Evolutionary conservation across 352 stramenopile species (phyloP).

Genomic region (Phytophthora tentaculata): DNA sequence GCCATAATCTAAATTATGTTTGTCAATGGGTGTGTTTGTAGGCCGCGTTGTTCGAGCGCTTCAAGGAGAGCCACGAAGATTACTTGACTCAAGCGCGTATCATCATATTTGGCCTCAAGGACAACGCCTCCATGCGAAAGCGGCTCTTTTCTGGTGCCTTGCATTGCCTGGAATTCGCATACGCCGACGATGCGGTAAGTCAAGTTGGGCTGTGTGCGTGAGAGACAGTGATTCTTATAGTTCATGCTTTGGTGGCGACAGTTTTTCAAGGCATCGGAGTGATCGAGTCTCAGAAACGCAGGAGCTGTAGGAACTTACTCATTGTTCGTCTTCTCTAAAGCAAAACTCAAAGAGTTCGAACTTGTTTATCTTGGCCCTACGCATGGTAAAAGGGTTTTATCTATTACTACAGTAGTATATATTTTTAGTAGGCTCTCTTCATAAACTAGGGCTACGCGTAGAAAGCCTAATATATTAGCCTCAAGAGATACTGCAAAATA

Average conservation of each 20-base stretch:
- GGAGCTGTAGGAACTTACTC: constrained; percentile 27
- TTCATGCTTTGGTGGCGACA: constrained; percentile 23
- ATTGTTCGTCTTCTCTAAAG: constrained; percentile 28
- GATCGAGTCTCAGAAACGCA: constrained; percentile 14
- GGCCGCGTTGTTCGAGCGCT: constrained; percentile 79
- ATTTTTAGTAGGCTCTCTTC: no score
- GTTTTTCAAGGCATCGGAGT: constrained; percentile 54
- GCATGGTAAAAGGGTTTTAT: background rate
- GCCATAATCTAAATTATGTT: constrained; percentile 10
- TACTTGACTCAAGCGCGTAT: constrained; percentile 78
- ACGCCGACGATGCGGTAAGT: constrained; percentile 70
- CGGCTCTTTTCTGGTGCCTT: constrained; percentile 69
- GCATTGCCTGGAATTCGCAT: constrained; percentile 78
- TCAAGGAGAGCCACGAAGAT: constrained; percentile 79
- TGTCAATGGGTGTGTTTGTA: constrained; percentile 19
- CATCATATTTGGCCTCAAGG: constrained; percentile 82
- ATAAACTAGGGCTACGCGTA: no score
- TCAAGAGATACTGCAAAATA: no score
- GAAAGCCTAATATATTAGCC: no score
- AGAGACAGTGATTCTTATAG: background rate
- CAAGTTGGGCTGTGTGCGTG: constrained; percentile 3
- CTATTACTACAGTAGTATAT: no score
- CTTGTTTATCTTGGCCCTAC: constrained; percentile 10
- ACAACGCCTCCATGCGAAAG: constrained; percentile 65
- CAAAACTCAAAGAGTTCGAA: constrained; percentile 9